Evolutionary conservation across 192 early-diverging fungal species (phyloP).

Genomic region (Entomortierella lignicola): DNA sequence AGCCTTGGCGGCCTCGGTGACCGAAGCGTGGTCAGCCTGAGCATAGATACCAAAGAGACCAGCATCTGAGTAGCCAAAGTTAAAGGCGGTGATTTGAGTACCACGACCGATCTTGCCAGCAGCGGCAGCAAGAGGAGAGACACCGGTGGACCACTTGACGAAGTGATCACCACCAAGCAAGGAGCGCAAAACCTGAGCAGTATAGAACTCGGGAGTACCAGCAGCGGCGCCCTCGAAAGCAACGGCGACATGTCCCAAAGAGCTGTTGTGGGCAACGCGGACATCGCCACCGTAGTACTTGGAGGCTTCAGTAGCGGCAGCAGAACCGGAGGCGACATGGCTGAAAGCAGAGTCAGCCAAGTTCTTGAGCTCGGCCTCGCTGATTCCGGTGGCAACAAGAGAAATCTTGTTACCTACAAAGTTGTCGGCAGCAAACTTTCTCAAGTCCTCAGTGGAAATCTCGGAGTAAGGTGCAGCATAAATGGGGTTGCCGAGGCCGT

Average conservation of each 20-base stretch:
- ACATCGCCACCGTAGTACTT: slow-evolving; percentile 89
- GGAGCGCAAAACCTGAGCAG: slow-evolving; percentile 70
- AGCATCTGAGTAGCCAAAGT: slow-evolving; percentile 89
- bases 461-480: slow-evolving; percentile 79
- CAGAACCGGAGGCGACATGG: slow-evolving; percentile 57
- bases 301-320: slow-evolving; percentile 51
- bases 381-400: slow-evolving; percentile 87
- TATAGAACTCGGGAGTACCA: slow-evolving; percentile 69
- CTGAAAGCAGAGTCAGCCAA: slow-evolving; percentile 74
- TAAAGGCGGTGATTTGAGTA: slow-evolving; percentile 79
- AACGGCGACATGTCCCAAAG: slow-evolving; percentile 77
- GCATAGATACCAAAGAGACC: slow-evolving; percentile 90
- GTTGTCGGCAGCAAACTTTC: slow-evolving; percentile 75
- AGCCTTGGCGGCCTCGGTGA: slow-evolving; percentile 70
- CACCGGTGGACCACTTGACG: slow-evolving; percentile 73
- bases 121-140: slow-evolving; percentile 73
- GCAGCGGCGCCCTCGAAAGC: slow-evolving; percentile 81
- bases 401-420: slow-evolving; percentile 82
- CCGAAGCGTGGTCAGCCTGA: slow-evolving; percentile 65
- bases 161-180: slow-evolving; percentile 71
- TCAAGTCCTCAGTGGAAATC: slow-evolving; percentile 73
- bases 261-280: slow-evolving; percentile 74
- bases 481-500: slow-evolving; percentile 95
- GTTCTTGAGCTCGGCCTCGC: slow-evolving; percentile 73
- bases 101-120: slow-evolving; percentile 64